Evolutionary conservation across 2,329 filamentous ascomycete species (phyloP), one percentile per base, ranked within the genome.

Genomic region (Epichloe bromicola): DNA sequence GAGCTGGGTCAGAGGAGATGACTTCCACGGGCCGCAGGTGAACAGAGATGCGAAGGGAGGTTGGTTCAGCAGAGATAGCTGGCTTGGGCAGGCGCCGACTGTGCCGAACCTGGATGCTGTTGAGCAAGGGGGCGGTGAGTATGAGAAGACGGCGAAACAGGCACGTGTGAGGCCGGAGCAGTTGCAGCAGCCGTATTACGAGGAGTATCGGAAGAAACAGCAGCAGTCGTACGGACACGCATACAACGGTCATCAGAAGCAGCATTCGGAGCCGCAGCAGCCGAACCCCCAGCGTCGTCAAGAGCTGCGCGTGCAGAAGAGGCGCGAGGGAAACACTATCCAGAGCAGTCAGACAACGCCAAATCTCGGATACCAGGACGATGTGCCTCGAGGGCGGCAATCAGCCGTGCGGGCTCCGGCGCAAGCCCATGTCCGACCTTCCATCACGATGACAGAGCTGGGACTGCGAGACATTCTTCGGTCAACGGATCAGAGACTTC

Each of bases 401-500:
- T 48, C 52, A 3, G 42, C 42, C 20, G 41, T 51, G 11, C 45
- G 53, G 6, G 20, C 41, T 23, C 53, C 52, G 6, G 56, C 54
- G 5, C 56, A 54, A 45, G 54, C 57, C 5, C 58, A 56, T 33
- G 47, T 61, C 11, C 54, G 59, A 33, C 55, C 56, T 2, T 61
- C 59, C 3, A 56, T 54, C 8, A 64, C 74, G 0, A 57, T 55
- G 19, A 63, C 74, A 0, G 76, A 79, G 55, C 67, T 70, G 11
- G 74, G 74, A 1, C 60, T 80, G 26, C 66, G 70, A 1, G 66
- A 73, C 53, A 80, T 80, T 30, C 63, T 80, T 34, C 68, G 67
- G 42, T 74, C 69, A 36, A 80, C 76, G 1, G 77, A 79, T 26
- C 65, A 72, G 63, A 66, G 76, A 10, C 66, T 80, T 14, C 65